Base-by-base conservation (phyloP, 768 basidiomycete genomes). In the Russula lepida region DNA sequence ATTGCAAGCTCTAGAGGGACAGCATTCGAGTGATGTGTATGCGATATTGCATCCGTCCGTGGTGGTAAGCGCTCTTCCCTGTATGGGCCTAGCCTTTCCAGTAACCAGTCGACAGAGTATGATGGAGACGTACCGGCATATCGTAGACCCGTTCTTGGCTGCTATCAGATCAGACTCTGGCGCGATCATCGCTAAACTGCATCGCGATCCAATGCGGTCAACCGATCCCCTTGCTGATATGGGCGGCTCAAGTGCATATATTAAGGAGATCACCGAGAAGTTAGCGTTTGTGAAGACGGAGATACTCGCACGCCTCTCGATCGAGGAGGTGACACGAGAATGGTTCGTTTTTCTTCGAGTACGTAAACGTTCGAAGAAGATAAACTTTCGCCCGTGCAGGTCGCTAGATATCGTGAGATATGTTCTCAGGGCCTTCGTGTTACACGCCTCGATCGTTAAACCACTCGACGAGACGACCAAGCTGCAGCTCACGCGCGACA, bases 401-500 rank as follows among this genome's bases (percentile, higher is more conserved):
- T 57, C 67, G 17, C 35, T 67, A 37, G 60, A 78, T 6, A 83
- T 97, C 37, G 88, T 87, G 56, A 84, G 85, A 65, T 88, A 88
- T 70, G 83, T 88, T 37, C 86, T 98, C 50, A 81, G 82, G 64
- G 88, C 84, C 3, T 99, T 98, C 72, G 84, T 99, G 11, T 73
- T 98, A 39, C 95, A 99, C 68, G 86, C 89, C n/a, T 95, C 92
- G 27, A 92, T 98, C 59, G 90, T 87, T 9, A 84, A 85, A 67
- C 95, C 95, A 0, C 78, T 98, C 5, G 88, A 93, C 6, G 97
- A 99, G 75, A 81, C 82, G 60, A 94, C 95, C 15, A 98, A 97
- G 71, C 81, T 99, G 27, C 94, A 95, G 74, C 78, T 98, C 64
- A 92, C 93, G 59, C 89, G 85, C 50, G 95, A 99, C 72, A 95